phyloP scores from a whole-genome alignment of 345 rosid genomes.

The Atalantia buxifolia region DNA sequence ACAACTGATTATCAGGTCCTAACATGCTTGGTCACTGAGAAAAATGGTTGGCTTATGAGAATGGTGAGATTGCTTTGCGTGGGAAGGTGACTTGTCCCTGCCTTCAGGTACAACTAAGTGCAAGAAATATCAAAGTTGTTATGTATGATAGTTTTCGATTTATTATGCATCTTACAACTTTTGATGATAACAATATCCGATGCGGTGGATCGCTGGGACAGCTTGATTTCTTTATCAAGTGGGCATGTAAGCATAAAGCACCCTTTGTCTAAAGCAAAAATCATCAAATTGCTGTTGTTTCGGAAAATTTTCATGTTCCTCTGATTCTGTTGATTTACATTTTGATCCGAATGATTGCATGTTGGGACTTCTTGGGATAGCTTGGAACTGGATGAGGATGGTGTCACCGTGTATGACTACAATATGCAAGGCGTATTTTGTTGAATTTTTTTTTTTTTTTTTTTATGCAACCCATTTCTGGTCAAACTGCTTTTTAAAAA shows the following conservation, averaged over 20 bases:
- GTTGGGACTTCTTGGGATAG: not conserved
- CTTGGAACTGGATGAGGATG: not conserved
- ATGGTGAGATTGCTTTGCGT: not conserved
- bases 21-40: not conserved
- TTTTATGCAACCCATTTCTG: too few species aligned
- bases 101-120: constrained; percentile 3
- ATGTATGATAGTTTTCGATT: not conserved
- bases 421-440: not conserved
- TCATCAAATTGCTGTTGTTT: not conserved
- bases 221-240: not conserved
- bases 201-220: not conserved
- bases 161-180: not conserved
- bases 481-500: too few species aligned
- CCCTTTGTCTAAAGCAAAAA: not conserved
- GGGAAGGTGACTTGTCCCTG: constrained; percentile 1
- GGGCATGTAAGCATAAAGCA: too few species aligned
- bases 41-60: not conserved
- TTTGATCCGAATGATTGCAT: constrained; percentile 4
- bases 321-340: not conserved
- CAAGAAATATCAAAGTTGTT: constrained; percentile 5
- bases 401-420: too few species aligned
- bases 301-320: not conserved
- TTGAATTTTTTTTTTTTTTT: too few species aligned
- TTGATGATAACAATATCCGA: not conserved
- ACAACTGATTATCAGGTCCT: not conserved